Base-by-base conservation (phyloP, 352 stramenopile genomes). In the Pythium sukuiense region DNA sequence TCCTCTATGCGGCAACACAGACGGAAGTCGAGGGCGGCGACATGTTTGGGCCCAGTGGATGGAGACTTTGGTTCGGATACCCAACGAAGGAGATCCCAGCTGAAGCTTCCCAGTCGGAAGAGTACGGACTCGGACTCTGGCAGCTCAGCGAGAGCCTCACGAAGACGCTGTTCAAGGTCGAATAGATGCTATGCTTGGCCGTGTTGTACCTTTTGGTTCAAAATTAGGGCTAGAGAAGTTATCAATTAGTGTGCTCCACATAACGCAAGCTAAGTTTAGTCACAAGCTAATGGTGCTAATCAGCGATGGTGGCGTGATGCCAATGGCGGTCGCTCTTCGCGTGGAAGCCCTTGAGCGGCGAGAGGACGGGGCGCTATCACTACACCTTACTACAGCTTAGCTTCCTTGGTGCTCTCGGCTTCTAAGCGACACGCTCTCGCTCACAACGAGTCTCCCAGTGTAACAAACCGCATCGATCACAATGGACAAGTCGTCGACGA, bases 21-120 rank as follows among this genome's bases (percentile, higher is more conserved):
- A 18, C 16, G 11, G 29, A 16, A 18, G 61, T 56, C 2, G 41
- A 48, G 13, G 29, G 52, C 14, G 61, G 53, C 29, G 61, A 61
- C 4, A 57, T 59, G 39, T 61, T 48, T 16, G 61, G 61, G 14
- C 61, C 53, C n/a, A 61, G 43, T 35, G 61, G 61, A 24, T 54
- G 29, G 12, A 61, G 60, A 6, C 39, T 56, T 2, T 61, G 52
- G 43, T 49, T 49, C 32, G 29, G 24, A 11, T 32, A 53, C 9
- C 52, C 52, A 50, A 32, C 39, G 27, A 39, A 45, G 16, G 52
- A 67, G 53, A 50, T 24, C 3, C 59, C 60, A 1, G 49, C 60
- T 4, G 14, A 33, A 13, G n/a, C 46, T 1, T 53, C 48, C 39
- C 32, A 60, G 11, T 66, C 60, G 24, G 61, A 67, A 32, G 52